Conservation (phyloP, 2,329 filamentous ascomycete genomes). For the Diplodia seriata region DNA sequence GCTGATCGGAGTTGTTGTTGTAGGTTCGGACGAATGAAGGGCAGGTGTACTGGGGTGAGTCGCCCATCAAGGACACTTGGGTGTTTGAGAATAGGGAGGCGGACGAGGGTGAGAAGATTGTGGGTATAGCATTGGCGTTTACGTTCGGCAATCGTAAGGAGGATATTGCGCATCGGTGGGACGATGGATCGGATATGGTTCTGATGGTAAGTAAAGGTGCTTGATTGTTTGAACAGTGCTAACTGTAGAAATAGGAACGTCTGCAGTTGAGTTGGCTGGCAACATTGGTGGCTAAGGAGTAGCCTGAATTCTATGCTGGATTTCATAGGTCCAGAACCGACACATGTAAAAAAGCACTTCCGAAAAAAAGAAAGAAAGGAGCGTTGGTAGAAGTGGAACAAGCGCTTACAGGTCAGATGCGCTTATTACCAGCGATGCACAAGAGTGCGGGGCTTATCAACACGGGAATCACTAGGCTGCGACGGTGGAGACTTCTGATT, state of each 20-base stretch:
- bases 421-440: no score
- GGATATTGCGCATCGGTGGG: neutral
- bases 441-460: neutral
- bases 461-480: neutral
- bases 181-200: neutral
- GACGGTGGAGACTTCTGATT: neutral
- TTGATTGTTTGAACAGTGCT: neutral
- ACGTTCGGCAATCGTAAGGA: neutral
- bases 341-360: neutral
- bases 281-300: neutral
- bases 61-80: no score
- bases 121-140: constrained; percentile 25
- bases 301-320: neutral
- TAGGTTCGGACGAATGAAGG: constrained; percentile 34
- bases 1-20: neutral
- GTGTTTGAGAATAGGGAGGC: neutral
- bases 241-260: neutral
- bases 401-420: no score
- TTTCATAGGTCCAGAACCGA: no score
- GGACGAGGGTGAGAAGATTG: constrained; percentile 30
- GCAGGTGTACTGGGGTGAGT: constrained; percentile 33
- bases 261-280: neutral
- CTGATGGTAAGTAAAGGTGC: neutral
- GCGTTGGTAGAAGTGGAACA: no score
- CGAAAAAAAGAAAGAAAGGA: neutral